Evolutionary conservation across 1,284 basidiomycete species (phyloP), one percentile per base, ranked within the genome.

Genomic region (Takashimella koratensis): DNA sequence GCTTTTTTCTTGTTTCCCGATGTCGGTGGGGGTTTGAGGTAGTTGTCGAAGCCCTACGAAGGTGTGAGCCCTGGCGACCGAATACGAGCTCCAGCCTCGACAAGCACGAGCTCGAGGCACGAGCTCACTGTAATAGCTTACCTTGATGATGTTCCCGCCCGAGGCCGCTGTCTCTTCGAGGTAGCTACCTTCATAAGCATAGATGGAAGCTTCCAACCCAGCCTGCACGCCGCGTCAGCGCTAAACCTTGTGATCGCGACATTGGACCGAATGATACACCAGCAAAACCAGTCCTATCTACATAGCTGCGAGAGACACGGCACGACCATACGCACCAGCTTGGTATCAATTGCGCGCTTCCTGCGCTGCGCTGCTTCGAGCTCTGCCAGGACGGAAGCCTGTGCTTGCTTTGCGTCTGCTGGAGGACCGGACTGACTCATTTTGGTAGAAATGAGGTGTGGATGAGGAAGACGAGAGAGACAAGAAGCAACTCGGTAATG

Each of bases 111-210:
- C n/a, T n/a, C n/a, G n/a, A n/a, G n/a, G n/a, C n/a, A n/a, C n/a
- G n/a, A n/a, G n/a, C n/a, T n/a, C n/a, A n/a, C n/a, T n/a, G 2
- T 13, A n/a, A 45, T 13, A 43, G 19, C 19, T 24, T 47, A 75
- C 76, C 65, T 77, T 77, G 60, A 77, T 75, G 49, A 77, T 76
- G 58, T 77, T 77, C 1, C 76, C 76, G 0, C 75, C 75, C 5
- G 69, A 70, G 2, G 66, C 64, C 2, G 69, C 70, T 6, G 73
- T 74, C 51, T 77, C 75, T 53, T 73, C 71, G 11, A 80, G 69
- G 54, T 80, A 80, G 47, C 76, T 77, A 5, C 77, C 77, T 55
- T 80, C 79, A 54, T 78, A 79, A 1, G 72, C 71, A 57, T 77
- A 78, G 52, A 80, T 79, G 8, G 75, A 74, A 8, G 75, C 62